phyloP scores from a whole-genome alignment of 2,329 filamentous ascomycete genomes.

The Venturia pyrina region DNA sequence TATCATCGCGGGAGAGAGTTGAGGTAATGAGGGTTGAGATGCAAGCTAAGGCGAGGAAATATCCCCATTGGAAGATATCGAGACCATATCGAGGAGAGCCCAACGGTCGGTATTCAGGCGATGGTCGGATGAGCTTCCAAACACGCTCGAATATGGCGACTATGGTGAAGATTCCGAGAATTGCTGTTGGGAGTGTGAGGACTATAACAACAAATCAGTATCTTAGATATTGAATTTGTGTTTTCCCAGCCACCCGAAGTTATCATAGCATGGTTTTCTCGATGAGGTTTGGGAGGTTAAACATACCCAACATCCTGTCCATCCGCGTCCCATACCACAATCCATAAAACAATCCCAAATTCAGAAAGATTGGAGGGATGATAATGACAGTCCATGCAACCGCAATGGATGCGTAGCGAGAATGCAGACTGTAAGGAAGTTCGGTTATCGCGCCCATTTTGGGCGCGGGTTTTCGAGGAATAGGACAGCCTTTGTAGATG shows the following conservation, averaged over 20 bases:
- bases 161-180: constrained; percentile 11
- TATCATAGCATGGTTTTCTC: not conserved
- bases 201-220: not conserved
- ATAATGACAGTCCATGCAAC: constrained; percentile 11
- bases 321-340: constrained; percentile 9
- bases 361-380: constrained; percentile 12
- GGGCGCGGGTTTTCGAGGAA: not conserved
- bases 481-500: not conserved
- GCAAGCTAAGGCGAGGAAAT: constrained; percentile 5
- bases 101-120: constrained; percentile 5
- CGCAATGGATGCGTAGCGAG: constrained; percentile 6
- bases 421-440: constrained; percentile 11
- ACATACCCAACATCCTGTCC: constrained; percentile 9
- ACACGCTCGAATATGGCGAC: constrained; percentile 8
- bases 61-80: constrained; percentile 13
- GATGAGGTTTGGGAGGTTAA: not conserved
- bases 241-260: not conserved
- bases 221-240: too few relatives aligned
- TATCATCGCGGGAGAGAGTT: constrained; percentile 4
- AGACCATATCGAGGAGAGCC: constrained; percentile 7
- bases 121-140: constrained; percentile 1
- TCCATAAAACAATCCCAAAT: constrained; percentile 11
- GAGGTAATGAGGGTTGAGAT: constrained; percentile 10
- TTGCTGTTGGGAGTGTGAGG: constrained; percentile 6
- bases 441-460: constrained; percentile 2